These are phyloP conservation scores for Polytrichum formosum DNA, from an alignment of 225 moss, liverwort and hornwort genomes.

Conservation along the genomic window DNA sequence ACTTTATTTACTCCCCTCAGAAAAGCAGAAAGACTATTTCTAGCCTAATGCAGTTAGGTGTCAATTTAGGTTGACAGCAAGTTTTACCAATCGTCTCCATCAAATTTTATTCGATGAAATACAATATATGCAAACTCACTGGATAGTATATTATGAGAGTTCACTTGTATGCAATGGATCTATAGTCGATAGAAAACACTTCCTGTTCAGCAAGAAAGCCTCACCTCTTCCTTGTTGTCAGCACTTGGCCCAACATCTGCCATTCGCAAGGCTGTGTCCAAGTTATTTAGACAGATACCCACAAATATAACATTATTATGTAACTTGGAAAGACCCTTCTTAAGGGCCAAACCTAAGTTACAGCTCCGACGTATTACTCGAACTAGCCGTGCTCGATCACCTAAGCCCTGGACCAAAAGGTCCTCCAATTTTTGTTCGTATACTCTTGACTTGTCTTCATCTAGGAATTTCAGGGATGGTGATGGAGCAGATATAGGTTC, in stretches of 20 bases:
- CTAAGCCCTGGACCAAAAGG: slow-evolving; percentile 49
- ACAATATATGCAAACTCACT: no score
- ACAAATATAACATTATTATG: slow-evolving; percentile 47
- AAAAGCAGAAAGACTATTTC: no score
- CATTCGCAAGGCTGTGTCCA: slow-evolving; percentile 77
- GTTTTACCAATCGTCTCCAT: no score
- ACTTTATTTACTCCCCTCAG: no score
- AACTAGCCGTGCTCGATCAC: slow-evolving; percentile 68
- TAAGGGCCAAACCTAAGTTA: slow-evolving; percentile 47
- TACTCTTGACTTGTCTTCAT: slow-evolving; percentile 58
- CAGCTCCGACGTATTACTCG: slow-evolving; percentile 62
- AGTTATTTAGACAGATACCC: slow-evolving; percentile 60
- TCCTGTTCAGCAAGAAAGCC: background rate
- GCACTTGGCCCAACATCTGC: slow-evolving; percentile 92
- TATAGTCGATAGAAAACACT: no score
- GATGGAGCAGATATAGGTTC: slow-evolving; percentile 13
- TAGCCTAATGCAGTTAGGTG: no score
- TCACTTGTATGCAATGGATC: no score
- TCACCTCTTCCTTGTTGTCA: slow-evolving; percentile 82
- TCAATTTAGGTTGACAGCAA: no score
- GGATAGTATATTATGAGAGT: no score
- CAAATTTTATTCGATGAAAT: no score
- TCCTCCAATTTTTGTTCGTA: slow-evolving; percentile 65
- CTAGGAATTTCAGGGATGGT: slow-evolving; percentile 36
- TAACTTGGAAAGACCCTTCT: slow-evolving; percentile 45